Conservation (phyloP, 805 yeast species). For the Lachancea sp. region DNA sequence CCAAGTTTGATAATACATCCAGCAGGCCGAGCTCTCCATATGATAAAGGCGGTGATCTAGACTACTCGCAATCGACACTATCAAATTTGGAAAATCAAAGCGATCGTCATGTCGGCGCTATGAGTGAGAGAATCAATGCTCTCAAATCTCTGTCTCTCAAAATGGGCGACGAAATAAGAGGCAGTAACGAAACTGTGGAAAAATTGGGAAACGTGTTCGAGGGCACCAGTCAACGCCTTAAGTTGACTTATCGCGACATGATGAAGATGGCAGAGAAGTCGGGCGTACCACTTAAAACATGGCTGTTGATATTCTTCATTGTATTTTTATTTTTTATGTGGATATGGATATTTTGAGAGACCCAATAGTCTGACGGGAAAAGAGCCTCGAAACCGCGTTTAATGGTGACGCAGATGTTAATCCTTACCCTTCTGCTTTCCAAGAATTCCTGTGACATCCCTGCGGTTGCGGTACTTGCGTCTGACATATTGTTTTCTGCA, state of each 20-base stretch:
- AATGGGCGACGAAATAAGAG: slow-evolving; percentile 62
- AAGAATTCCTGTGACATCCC: slow-evolving; percentile 19
- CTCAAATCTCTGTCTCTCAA: slow-evolving; percentile 49
- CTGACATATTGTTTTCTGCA: slow-evolving; percentile 9
- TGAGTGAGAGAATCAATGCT: slow-evolving; percentile 48
- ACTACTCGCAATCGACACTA: slow-evolving; percentile 46
- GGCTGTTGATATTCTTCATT: slow-evolving; percentile 48
- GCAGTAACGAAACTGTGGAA: slow-evolving; percentile 42
- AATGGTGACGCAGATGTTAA: not conserved
- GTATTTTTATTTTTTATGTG: slow-evolving; percentile 45
- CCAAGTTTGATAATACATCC: slow-evolving; percentile 5
- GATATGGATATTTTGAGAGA: slow-evolving; percentile 36
- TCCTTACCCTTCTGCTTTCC: slow-evolving; percentile 17
- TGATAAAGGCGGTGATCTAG: slow-evolving; percentile 31
- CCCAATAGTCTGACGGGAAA: not conserved
- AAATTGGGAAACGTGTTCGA: slow-evolving; percentile 42
- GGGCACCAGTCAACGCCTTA: slow-evolving; percentile 40
- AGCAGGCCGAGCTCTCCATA: slow-evolving; percentile 37
- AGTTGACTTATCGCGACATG: slow-evolving; percentile 51
- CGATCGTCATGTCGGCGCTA: slow-evolving; percentile 49
- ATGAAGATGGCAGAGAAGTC: slow-evolving; percentile 56
- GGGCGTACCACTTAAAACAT: slow-evolving; percentile 56
- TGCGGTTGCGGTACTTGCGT: slow-evolving; percentile 20
- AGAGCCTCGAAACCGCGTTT: not conserved
- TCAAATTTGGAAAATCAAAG: slow-evolving; percentile 62